These are phyloP conservation scores for Chaetoscypha palmicola DNA, from an alignment of 2,329 filamentous ascomycete species.

Conservation along the genomic window DNA sequence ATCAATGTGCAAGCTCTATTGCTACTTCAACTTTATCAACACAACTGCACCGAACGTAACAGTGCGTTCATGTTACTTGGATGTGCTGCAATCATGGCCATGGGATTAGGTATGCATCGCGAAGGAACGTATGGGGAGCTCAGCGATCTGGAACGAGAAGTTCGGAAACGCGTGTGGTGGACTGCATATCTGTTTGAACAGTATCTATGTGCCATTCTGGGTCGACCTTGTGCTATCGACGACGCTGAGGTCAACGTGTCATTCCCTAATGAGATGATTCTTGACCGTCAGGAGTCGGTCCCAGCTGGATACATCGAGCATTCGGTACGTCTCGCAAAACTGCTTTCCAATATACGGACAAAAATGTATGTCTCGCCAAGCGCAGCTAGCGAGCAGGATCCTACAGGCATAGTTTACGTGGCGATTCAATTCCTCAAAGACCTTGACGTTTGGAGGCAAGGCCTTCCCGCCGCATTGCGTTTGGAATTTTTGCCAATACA, in stretches of 20 bases:
- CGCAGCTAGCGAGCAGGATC: slow-evolving; percentile 15
- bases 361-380: slow-evolving; percentile 25
- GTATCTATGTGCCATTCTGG: slow-evolving; percentile 28
- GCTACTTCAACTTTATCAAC: slow-evolving; percentile 36
- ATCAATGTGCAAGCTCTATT: slow-evolving; percentile 38
- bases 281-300: slow-evolving; percentile 23
- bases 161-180: slow-evolving; percentile 29
- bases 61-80: slow-evolving; percentile 36
- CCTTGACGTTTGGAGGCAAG: slow-evolving; percentile 24
- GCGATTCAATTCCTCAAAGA: slow-evolving; percentile 23
- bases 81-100: slow-evolving; percentile 36
- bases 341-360: slow-evolving; percentile 23
- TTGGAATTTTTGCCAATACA: slow-evolving; percentile 16
- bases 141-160: slow-evolving; percentile 26
- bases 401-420: slow-evolving; percentile 17
- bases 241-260: slow-evolving; percentile 26
- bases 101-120: slow-evolving; percentile 39
- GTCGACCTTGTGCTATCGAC: slow-evolving; percentile 27
- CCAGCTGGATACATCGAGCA: slow-evolving; percentile 25
- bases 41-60: slow-evolving; percentile 37
- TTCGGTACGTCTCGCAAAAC: slow-evolving; percentile 19
- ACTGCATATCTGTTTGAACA: slow-evolving; percentile 27
- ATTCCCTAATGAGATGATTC: slow-evolving; percentile 25
- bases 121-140: slow-evolving; percentile 35
- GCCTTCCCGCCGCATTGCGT: slow-evolving; percentile 21